Percentiles rank a stretch among this genome's conserved stretches.
Evolutionary conservation across 768 basidiomycete genomes (phyloP).

Genomic region (Kwoniella europaea): DNA sequence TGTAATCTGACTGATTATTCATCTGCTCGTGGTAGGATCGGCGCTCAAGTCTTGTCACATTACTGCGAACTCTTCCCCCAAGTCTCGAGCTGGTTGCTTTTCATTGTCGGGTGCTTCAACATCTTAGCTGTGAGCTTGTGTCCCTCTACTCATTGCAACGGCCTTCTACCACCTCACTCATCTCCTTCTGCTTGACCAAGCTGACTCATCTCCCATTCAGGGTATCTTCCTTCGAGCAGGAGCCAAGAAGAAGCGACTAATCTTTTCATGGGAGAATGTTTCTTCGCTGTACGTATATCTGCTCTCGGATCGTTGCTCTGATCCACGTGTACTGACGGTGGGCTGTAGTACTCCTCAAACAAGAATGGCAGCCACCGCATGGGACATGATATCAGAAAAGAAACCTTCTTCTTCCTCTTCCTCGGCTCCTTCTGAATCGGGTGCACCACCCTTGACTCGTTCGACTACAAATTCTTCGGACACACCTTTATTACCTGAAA

Average conservation of each 20-base stretch:
- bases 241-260: conserved; percentile 58
- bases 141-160: conserved; percentile 53
- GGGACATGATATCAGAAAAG: conserved; percentile 51
- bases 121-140: conserved; percentile 62
- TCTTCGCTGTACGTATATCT: conserved; percentile 46
- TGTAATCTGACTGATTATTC: neutral
- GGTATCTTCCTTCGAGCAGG: conserved; percentile 48
- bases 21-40: conserved; percentile 59
- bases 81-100: conserved; percentile 88
- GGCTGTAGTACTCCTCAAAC: conserved; percentile 48
- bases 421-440: neutral
- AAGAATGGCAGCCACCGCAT: conserved; percentile 50
- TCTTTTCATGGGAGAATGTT: conserved; percentile 57
- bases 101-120: conserved; percentile 87
- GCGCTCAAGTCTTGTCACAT: conserved; percentile 64
- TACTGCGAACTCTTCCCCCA: conserved; percentile 85
- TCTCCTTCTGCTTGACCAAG: conserved; percentile 54
- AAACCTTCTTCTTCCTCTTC: conserved; percentile 17
- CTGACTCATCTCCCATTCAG: conserved; percentile 60
- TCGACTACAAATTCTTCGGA: conserved; percentile 26
- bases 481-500: conserved; percentile 35
- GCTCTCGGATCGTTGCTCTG: neutral
- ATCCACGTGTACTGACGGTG: neutral
- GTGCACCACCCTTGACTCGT: conserved; percentile 7
- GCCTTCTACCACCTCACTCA: conserved; percentile 67